Evolutionary conservation across 2,329 filamentous ascomycete species (phyloP), one percentile per base, ranked within the genome.

Genomic region (Aspergillus pseudoglaucus): DNA sequence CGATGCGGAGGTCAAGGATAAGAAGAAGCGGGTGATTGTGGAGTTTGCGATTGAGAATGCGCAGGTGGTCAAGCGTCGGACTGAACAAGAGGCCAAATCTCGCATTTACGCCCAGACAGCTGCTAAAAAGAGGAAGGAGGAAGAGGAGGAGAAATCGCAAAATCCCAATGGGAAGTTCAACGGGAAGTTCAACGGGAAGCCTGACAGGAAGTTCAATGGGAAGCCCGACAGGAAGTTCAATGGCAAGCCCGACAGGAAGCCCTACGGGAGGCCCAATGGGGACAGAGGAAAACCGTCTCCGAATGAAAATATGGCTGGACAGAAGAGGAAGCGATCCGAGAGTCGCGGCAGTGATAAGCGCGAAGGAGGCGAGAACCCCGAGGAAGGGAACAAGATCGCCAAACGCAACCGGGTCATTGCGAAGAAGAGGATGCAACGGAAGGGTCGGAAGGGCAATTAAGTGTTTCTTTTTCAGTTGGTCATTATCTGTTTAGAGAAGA

Each of bases 1-100:
- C 3, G 52, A 64, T n/a, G 58, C 61, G 8, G 68, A 66, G 1
- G 55, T 59, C 23, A 64, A 79, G 46, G 90, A 93, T 55, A 88
- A 86, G 71, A 91, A 89, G 65, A 90, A 93, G 69, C 80, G 93
- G 10, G 72, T 98, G 45, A 89, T 98, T 62, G 91, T 91, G 33
- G 94, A 98, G 68, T 98, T 98, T 65, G 90, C 93, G 17, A 95
- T 98, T 65, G 93, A 98, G 71, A 98, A 98, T 60, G 90, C 89
- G 1, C 90, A 96, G 62, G 93, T 98, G 1, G 85, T 98, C n/a
- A 80, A 84, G 56, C 79, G 93, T 54, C 80, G 94, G 22, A 68
- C 65, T 48, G 67, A 63, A 50, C 57, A 60, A 47, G 64, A 65
- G 47, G 59, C 56, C 27, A 62, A 54, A 49, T 52, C 55, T 47